phyloP scores from a whole-genome alignment of 2,329 filamentous ascomycete genomes.

The Emmonsiellopsis sp. region DNA sequence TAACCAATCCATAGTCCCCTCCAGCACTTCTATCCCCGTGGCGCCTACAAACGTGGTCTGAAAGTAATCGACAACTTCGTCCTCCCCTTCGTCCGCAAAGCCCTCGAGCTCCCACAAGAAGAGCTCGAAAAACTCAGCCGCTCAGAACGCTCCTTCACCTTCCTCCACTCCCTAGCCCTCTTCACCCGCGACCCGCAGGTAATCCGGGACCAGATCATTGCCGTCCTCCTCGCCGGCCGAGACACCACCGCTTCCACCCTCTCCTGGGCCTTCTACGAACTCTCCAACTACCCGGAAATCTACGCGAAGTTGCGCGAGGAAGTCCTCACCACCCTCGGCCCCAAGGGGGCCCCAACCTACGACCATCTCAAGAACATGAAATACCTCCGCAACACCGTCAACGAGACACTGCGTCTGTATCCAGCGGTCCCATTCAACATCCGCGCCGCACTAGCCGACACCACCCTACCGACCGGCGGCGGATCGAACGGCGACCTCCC shows the following conservation, averaged over 20 bases:
- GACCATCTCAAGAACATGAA: conserved; percentile 16
- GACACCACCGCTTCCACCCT: conserved; percentile 44
- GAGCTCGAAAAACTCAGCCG: conserved; percentile 62
- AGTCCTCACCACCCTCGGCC: conserved; percentile 17
- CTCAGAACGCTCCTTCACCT: conserved; percentile 58
- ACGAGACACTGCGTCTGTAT: conserved; percentile 35
- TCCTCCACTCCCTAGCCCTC: conserved; percentile 66
- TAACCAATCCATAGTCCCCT: conserved; percentile 38
- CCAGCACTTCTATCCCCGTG: conserved; percentile 50
- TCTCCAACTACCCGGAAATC: conserved; percentile 30
- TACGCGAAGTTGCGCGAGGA: conserved; percentile 28
- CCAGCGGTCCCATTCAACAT: conserved; percentile 40
- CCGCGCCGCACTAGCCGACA: conserved; percentile 31
- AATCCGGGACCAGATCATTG: conserved; percentile 66
- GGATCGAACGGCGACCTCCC: conserved; percentile 53
- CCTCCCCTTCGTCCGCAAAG: conserved; percentile 62
- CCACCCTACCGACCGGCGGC: conserved; percentile 44
- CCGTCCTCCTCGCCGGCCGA: conserved; percentile 46
- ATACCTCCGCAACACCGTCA: conserved; percentile 19
- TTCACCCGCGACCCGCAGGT: conserved; percentile 54
- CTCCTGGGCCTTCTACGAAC: conserved; percentile 40
- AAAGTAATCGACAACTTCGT: conserved; percentile 61
- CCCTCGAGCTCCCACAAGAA: conserved; percentile 54
- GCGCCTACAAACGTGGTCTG: conserved; percentile 50
- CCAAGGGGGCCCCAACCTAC: conserved; percentile 13